Percentiles rank a stretch among this genome's conserved stretches.
Conservation (phyloP, 495 filamentous ascomycete species). For the Oidiodendron maius region DNA sequence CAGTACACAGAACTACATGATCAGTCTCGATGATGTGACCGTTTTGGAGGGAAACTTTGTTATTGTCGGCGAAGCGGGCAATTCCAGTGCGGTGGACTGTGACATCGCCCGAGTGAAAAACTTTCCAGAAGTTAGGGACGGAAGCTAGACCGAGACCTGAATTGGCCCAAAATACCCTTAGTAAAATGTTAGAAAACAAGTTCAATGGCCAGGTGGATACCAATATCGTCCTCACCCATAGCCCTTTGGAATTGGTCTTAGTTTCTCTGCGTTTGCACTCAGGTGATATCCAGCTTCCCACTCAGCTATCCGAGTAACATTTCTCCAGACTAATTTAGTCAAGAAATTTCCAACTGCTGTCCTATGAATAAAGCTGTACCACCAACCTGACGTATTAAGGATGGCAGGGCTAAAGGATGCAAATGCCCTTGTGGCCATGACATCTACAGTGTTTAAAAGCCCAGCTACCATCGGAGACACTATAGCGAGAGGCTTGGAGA, state of each 20-base stretch:
- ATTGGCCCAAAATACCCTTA: conserved; percentile 33
- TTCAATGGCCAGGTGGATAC: neutral
- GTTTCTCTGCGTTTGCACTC: no score
- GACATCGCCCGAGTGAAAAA: conserved; percentile 29
- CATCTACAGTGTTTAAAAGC: neutral
- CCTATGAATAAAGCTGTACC: no score
- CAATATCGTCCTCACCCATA: neutral
- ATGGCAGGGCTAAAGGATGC: no score
- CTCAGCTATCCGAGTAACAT: no score
- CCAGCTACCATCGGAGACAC: neutral
- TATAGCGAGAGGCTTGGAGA: conserved; percentile 17
- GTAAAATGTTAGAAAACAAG: neutral
- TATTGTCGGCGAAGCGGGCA: neutral
- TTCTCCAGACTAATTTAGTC: no score
- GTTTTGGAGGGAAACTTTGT: neutral
- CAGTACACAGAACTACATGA: neutral
- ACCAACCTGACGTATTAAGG: no score
- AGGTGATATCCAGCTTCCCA: no score
- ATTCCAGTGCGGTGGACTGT: conserved; percentile 21
- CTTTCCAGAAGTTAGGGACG: conserved; percentile 31
- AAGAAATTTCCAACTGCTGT: no score
- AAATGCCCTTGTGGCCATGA: neutral
- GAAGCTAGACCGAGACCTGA: conserved; percentile 31
- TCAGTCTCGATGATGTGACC: neutral
- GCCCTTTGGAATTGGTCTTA: no score